Conservation (phyloP, 2,329 filamentous ascomycete species). For the Chlorencoelia australis region DNA sequence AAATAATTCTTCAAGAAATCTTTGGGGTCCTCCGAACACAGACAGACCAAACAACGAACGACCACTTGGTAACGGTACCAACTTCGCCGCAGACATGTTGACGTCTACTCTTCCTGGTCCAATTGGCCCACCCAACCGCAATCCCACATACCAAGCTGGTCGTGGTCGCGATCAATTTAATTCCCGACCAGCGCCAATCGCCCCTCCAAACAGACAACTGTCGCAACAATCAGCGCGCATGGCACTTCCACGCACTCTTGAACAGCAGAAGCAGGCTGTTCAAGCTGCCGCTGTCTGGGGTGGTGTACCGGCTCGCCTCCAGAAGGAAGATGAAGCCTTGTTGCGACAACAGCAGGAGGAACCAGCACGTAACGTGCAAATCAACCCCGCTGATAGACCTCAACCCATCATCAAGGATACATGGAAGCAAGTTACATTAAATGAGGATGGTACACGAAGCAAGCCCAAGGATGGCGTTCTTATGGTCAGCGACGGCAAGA, state of each 20-base stretch:
- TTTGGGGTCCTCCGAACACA: conserved; percentile 64
- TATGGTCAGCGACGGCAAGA: conserved; percentile 14
- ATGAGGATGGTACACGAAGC: conserved; percentile 23
- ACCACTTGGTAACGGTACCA: conserved; percentile 66
- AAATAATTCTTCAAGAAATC: conserved; percentile 38
- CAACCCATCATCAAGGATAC: conserved; percentile 22
- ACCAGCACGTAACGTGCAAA: conserved; percentile 14
- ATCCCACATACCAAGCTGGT: conserved; percentile 20
- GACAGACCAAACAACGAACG: conserved; percentile 59
- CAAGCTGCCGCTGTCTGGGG: conserved; percentile 14
- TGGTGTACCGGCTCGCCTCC: conserved; percentile 17
- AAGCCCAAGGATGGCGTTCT: conserved; percentile 16
- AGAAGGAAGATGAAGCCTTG: conserved; percentile 16
- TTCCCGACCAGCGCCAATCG: conserved; percentile 23
- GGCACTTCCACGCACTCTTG: conserved; percentile 10
- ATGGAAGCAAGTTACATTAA: conserved; percentile 23
- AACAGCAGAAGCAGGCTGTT: conserved; percentile 13
- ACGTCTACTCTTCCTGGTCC: conserved; percentile 23
- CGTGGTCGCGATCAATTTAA: conserved; percentile 26
- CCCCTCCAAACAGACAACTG: conserved; percentile 20
- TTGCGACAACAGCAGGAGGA: conserved; percentile 19
- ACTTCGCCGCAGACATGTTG: conserved; percentile 28
- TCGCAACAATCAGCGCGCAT: conserved; percentile 12
- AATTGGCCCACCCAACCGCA: conserved; percentile 20
- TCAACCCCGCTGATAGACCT: conserved; percentile 14